Evolutionary conservation across 192 early-diverging fungal genomes (phyloP).

Genomic region (Mortierella alpina): DNA sequence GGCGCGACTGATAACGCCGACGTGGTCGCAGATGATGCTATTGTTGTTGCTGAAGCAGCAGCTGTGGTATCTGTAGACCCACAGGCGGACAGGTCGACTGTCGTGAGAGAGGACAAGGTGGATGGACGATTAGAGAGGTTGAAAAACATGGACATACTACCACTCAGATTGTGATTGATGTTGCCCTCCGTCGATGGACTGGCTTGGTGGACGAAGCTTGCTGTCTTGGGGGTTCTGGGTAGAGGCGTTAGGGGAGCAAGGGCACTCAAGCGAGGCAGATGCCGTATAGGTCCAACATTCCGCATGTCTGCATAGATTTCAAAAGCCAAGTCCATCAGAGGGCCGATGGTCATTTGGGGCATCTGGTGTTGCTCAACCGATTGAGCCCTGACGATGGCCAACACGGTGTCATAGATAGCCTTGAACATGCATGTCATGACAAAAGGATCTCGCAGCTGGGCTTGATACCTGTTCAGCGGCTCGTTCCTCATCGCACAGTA

Average conservation of each 20-base stretch:
- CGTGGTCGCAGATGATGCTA: too few species aligned
- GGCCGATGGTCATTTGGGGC: slow-evolving; percentile 17
- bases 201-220: neutral
- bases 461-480: slow-evolving; percentile 14
- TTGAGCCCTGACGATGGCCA: neutral
- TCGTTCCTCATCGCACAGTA: slow-evolving; percentile 36
- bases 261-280: slow-evolving; percentile 10
- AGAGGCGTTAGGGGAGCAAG: neutral
- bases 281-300: slow-evolving; percentile 25
- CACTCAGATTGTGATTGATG: neutral
- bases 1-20: neutral
- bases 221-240: neutral
- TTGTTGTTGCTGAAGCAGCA: neutral
- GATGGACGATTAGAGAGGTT: slow-evolving; percentile 16
- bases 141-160: slow-evolving; percentile 27
- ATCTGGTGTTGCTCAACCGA: neutral
- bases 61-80: neutral
- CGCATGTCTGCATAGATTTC: slow-evolving; percentile 45
- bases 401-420: slow-evolving; percentile 27
- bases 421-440: slow-evolving; percentile 43
- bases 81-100: slow-evolving; percentile 9
- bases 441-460: slow-evolving; percentile 31
- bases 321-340: slow-evolving; percentile 29
- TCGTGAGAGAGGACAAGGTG: neutral
- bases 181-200: too few species aligned